These are phyloP conservation scores for Phyllosticta citribraziliensis DNA, from an alignment of 2,329 filamentous ascomycete genomes.

Conservation along the genomic window DNA sequence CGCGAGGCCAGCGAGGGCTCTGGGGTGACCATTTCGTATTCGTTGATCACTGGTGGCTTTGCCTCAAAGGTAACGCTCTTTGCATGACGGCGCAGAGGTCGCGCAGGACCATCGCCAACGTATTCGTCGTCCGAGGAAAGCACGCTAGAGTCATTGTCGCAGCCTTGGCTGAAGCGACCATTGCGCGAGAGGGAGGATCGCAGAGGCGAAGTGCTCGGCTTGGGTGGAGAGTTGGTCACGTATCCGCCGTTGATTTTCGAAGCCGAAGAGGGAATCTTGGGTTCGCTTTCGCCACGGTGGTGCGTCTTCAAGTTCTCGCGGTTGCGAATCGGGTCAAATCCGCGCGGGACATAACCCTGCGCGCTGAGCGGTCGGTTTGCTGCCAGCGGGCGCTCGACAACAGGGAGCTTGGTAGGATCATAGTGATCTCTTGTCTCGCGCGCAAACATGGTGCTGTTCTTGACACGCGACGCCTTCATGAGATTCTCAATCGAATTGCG, in stretches of 20 bases:
- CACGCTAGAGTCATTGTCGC: conserved; percentile 26
- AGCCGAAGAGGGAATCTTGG: conserved; percentile 46
- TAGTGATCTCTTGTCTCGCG: conserved; percentile 89
- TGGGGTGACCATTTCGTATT: conserved; percentile 96
- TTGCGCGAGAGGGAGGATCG: conserved; percentile 77
- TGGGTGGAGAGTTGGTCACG: conserved; percentile 16
- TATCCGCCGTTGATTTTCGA: conserved; percentile 52
- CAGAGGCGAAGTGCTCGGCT: conserved; percentile 54
- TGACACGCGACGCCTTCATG: conserved; percentile 88
- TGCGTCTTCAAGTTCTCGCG: conserved; percentile 23
- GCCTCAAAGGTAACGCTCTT: conserved; percentile 98
- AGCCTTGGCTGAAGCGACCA: conserved; percentile 40
- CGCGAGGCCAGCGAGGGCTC: conserved; percentile 90
- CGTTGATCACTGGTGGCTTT: conserved; percentile 86
- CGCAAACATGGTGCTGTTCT: conserved; percentile 95
- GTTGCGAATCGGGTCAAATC: conserved; percentile 37
- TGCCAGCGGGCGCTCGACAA: conserved; percentile 73
- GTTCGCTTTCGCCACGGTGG: conserved; percentile 48
- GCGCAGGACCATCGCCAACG: conserved; percentile 42
- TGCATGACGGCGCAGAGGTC: conserved; percentile 69
- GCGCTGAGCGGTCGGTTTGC: conserved; percentile 46
- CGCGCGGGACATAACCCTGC: conserved; percentile 56
- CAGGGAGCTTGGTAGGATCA: conserved; percentile 66
- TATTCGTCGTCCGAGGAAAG: conserved; percentile 44
- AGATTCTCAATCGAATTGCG: conserved; percentile 92